These are phyloP conservation scores for Nicotiana sylvestris DNA, from an alignment of 257 asterid species.

Conservation along the genomic window DNA sequence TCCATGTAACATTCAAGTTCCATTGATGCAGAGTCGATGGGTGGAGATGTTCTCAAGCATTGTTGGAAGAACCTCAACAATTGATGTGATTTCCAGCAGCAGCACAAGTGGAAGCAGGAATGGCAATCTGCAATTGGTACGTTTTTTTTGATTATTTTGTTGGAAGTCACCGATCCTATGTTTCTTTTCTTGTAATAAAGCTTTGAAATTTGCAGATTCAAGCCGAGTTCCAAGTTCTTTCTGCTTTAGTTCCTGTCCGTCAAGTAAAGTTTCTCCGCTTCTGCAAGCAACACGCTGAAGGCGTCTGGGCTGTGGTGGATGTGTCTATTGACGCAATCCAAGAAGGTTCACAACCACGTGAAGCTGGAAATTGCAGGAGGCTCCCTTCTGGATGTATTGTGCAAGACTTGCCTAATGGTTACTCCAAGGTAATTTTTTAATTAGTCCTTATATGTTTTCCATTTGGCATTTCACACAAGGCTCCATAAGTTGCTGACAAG, in stretches of 20 bases:
- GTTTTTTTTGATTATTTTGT: not conserved
- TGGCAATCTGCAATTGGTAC: constrained; percentile 77
- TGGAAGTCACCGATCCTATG: not conserved
- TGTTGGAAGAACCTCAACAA: constrained; percentile 49
- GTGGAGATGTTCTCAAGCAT: constrained; percentile 73
- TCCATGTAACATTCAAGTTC: not conserved
- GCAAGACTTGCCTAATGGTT: constrained; percentile 64
- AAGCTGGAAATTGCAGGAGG: constrained; percentile 50
- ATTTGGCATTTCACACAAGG: not conserved
- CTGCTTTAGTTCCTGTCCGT: constrained; percentile 67
- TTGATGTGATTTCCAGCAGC: constrained; percentile 48
- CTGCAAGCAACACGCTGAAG: constrained; percentile 75
- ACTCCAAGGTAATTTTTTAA: constrained; percentile 52
- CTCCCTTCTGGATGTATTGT: constrained; percentile 86
- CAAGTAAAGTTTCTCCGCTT: constrained; percentile 65
- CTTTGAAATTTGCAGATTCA: constrained; percentile 49
- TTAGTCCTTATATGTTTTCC: not conserved
- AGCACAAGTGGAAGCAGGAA: constrained; percentile 76
- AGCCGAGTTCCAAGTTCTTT: constrained; percentile 72
- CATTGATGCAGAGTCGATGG: constrained; percentile 45
- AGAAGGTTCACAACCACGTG: constrained; percentile 32
- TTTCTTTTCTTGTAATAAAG: not conserved
- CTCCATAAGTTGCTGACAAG: constrained; percentile 1
- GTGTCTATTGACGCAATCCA: constrained; percentile 53
- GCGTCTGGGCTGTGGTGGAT: constrained; percentile 83